phyloP scores from a whole-genome alignment of 768 basidiomycete species.

The Termitomyces sp. region DNA sequence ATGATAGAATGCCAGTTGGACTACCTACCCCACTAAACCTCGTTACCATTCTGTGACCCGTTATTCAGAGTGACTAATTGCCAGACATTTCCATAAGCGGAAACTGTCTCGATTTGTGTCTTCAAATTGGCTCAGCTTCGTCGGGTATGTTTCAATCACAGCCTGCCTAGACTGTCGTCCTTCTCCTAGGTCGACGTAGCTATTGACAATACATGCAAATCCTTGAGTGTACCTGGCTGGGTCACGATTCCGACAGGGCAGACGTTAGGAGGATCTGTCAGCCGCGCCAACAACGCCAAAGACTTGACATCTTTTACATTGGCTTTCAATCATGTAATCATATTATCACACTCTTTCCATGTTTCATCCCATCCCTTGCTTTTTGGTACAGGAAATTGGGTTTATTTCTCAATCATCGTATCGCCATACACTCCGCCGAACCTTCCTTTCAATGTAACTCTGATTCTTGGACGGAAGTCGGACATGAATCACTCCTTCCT shows the following conservation, averaged over 20 bases:
- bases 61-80: too few relatives aligned
- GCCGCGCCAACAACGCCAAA: neutral
- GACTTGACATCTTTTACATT: neutral
- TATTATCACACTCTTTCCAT: neutral
- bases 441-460: neutral
- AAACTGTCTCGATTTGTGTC: too few relatives aligned
- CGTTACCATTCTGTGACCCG: too few relatives aligned
- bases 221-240: neutral
- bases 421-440: neutral
- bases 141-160: neutral
- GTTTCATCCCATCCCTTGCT: neutral
- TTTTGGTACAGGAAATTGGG: neutral
- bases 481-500: neutral
- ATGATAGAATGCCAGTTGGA: too few relatives aligned
- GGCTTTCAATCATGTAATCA: neutral
- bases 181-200: neutral
- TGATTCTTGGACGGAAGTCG: neutral
- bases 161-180: neutral
- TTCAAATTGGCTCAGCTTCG: too few relatives aligned
- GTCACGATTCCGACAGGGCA: neutral
- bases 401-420: neutral
- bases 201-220: neutral
- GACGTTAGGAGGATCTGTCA: neutral
- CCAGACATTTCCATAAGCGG: too few relatives aligned
- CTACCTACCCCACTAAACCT: too few relatives aligned